Base-by-base conservation (phyloP, 2,329 filamentous ascomycete species). In the Penicillium olsonii region DNA sequence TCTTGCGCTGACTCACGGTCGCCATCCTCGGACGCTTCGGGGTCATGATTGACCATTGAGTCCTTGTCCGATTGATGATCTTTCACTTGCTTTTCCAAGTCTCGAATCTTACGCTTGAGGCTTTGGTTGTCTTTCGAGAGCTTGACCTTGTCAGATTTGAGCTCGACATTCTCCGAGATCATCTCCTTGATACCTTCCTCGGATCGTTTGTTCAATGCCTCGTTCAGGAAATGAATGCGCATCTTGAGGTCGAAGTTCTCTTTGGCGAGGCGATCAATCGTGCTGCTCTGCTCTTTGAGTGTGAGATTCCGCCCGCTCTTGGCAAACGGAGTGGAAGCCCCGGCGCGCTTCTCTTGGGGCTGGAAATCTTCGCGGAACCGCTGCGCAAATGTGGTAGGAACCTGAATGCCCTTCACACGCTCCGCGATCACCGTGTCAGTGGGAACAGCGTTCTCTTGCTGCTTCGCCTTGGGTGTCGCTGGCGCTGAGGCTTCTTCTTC, bases 241-340 rank as follows among this genome's bases (percentile, higher is more conserved):
- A 97, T 85, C 72, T 97, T 96, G 47, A 97, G 76, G 68, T 96
- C 92, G 67, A 97, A 99, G 58, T 99, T 99, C 70, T 99, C 94
- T 73, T 99, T 99, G 52, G 90, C 95, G 2, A 97, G 80, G 51
- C 92, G 85, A 70, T 99, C 94, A 56, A 99, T 96, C 12, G 92
- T 97, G 72, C 88, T 95, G 67, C 92, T 96, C 71, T 99, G 94
- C 71, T 99, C 94, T 69, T 96, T 97, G 34, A 99, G 76, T 0
- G 94, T 97, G 72, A 99, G 76, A 60, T 84, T 89, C 63, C 82
- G 85, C 17, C 85, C 84, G 37, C 79, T 78, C 37, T 83, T 78
- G 24, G 76, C 75, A 46, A 78, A 71, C 5, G 78, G 71, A 0
- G 78, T 78, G 20, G 80, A 78, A 8, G 75, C 73, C 3, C 77